Conservation (phyloP, 2,329 filamentous ascomycete genomes). For the Phialophora chinensis region DNA sequence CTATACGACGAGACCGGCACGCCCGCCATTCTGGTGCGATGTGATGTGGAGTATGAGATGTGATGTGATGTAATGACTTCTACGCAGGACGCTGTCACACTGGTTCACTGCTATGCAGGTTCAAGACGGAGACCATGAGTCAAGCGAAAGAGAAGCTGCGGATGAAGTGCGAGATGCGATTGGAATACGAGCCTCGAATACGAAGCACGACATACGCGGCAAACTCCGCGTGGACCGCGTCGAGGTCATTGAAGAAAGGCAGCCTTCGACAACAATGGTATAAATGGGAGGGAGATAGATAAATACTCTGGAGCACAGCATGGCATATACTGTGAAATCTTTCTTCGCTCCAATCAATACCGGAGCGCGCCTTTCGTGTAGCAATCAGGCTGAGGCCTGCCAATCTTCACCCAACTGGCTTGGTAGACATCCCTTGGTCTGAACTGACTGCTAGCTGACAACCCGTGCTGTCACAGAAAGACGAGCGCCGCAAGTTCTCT, state of each 20-base stretch:
- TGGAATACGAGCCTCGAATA: neutral
- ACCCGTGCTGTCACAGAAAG: neutral
- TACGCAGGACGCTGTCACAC: too few relatives aligned
- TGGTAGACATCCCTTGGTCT: neutral
- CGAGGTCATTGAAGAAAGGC: neutral
- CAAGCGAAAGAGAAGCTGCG: neutral
- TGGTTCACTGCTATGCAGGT: neutral
- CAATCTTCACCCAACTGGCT: neutral
- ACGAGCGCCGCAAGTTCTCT: neutral
- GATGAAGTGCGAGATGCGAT: neutral
- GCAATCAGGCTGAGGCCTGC: neutral
- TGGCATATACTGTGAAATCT: neutral
- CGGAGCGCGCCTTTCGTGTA: too few relatives aligned
- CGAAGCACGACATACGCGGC: neutral
- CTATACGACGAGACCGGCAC: constrained; percentile 23
- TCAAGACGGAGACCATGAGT: neutral
- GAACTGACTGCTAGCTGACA: neutral
- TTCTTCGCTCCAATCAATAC: neutral
- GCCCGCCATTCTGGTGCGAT: constrained; percentile 15
- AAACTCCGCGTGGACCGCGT: neutral
- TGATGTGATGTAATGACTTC: neutral
- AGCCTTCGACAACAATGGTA: neutral
- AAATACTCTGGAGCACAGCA: neutral
- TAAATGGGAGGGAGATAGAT: neutral
- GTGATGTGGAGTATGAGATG: too few relatives aligned